Evolutionary conservation across 1,139 yeast species (phyloP).

Genomic region (Scheffersomyces segobiensis): DNA sequence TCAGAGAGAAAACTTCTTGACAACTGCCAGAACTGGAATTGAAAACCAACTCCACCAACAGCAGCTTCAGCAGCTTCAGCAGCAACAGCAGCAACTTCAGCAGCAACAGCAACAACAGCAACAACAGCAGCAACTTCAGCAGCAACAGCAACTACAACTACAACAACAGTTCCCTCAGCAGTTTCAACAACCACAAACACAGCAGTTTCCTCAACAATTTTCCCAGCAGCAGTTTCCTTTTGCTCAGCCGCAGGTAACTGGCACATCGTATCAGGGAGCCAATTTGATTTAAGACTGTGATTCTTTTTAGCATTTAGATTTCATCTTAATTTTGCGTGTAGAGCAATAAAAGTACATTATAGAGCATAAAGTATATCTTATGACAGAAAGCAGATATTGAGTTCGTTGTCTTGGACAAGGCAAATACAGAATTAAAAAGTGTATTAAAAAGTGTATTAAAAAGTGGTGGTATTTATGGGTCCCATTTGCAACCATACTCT

Average conservation of each 20-base stretch:
- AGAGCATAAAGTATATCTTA: neutral
- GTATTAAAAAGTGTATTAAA: too few species aligned
- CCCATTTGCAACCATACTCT: too few species aligned
- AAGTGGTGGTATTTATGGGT: too few species aligned
- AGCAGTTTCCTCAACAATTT: neutral
- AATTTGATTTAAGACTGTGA: neutral
- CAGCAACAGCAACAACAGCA: constrained; percentile 10
- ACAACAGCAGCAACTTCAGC: constrained; percentile 3
- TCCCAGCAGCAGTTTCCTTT: neutral
- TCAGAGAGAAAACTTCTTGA: constrained; percentile 34
- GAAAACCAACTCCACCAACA: constrained; percentile 13
- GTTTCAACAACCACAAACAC: too few species aligned
- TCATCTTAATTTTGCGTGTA: neutral
- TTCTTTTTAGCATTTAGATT: neutral
- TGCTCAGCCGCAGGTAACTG: neutral
- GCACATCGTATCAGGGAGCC: neutral
- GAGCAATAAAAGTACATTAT: neutral
- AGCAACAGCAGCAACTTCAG: constrained; percentile 3
- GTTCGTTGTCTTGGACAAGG: too few species aligned
- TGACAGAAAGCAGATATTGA: neutral
- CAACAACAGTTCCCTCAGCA: constrained; percentile 7
- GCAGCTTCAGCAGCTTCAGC: constrained; percentile 20
- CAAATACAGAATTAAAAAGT: too few species aligned
- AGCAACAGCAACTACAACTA: constrained; percentile 17
- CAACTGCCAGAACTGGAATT: constrained; percentile 33